Percentiles rank a stretch among this genome's conserved stretches.
phyloP scores from a whole-genome alignment of 106 monocot species.

The Dendrobium chrysotoxum region DNA sequence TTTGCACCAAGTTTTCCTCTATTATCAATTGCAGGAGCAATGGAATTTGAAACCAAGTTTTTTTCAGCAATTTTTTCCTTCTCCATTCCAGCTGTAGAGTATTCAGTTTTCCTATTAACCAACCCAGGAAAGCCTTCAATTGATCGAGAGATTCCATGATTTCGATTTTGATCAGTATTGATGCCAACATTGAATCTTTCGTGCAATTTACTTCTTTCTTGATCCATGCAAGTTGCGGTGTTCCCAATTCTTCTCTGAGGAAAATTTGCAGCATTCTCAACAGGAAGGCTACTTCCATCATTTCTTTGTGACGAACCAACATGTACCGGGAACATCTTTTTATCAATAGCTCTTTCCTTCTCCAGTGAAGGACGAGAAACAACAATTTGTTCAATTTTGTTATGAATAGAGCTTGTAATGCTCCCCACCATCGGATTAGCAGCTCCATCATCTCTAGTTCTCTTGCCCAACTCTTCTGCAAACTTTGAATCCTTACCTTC shows the following conservation, averaged over 20 bases:
- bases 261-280: slow-evolving; percentile 7
- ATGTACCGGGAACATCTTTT: slow-evolving; percentile 6
- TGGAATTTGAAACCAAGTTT: not conserved
- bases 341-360: slow-evolving; percentile 17
- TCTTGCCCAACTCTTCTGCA: slow-evolving; percentile 33
- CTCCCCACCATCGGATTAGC: slow-evolving; percentile 22
- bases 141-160: slow-evolving; percentile 10
- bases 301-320: slow-evolving; percentile 8
- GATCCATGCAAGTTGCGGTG: slow-evolving; percentile 7
- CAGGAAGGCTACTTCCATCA: slow-evolving; percentile 5
- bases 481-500: slow-evolving; percentile 36
- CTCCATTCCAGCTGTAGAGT: not conserved
- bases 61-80: slow-evolving; percentile 1
- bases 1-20: not conserved
- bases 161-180: slow-evolving; percentile 6
- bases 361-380: slow-evolving; percentile 7
- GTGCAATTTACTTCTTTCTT: slow-evolving; percentile 17
- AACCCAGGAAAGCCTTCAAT: not conserved
- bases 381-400: slow-evolving; percentile 5
- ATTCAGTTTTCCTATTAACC: slow-evolving; percentile 5
- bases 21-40: not conserved
- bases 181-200: slow-evolving; percentile 8
- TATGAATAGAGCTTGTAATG: slow-evolving; percentile 11
- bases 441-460: slow-evolving; percentile 29
- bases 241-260: slow-evolving; percentile 21